phyloP scores from a whole-genome alignment of 1,139 yeast species.

The Candida sanyaensis region DNA sequence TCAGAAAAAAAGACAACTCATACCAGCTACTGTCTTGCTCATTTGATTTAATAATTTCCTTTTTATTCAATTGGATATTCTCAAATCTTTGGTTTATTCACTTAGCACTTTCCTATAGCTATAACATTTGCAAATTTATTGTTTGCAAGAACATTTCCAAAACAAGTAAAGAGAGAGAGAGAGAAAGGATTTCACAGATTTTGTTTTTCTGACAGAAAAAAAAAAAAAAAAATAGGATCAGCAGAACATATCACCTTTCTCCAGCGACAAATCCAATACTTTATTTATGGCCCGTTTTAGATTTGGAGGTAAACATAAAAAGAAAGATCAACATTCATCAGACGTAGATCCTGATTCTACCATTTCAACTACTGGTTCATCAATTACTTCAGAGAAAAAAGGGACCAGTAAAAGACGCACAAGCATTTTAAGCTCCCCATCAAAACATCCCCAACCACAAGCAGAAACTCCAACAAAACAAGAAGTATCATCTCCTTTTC shows the following conservation, averaged over 20 bases:
- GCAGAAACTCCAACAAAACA: background rate
- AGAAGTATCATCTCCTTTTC: background rate
- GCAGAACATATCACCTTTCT: background rate
- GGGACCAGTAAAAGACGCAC: background rate
- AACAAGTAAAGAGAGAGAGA: background rate
- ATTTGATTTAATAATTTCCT: no score
- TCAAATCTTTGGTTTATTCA: no score
- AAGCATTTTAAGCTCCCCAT: slow-evolving; percentile 1
- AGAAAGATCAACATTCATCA: slow-evolving; percentile 5
- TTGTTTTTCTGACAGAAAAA: background rate
- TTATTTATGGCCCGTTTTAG: slow-evolving; percentile 15
- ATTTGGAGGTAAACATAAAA: slow-evolving; percentile 10
- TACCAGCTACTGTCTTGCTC: no score
- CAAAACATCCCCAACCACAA: background rate
- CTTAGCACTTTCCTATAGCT: background rate
- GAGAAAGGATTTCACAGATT: background rate
- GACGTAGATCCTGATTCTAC: slow-evolving; percentile 6
- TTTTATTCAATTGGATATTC: no score
- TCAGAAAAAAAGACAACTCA: no score
- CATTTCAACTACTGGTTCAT: slow-evolving; percentile 6
- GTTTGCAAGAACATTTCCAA: slow-evolving; percentile 1
- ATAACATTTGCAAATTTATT: background rate
- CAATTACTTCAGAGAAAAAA: slow-evolving; percentile 5
- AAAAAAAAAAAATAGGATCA: background rate
- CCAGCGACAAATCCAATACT: background rate